Evolutionary conservation across 345 rosid genomes (phyloP).

Genomic region (Turritis glabra): DNA sequence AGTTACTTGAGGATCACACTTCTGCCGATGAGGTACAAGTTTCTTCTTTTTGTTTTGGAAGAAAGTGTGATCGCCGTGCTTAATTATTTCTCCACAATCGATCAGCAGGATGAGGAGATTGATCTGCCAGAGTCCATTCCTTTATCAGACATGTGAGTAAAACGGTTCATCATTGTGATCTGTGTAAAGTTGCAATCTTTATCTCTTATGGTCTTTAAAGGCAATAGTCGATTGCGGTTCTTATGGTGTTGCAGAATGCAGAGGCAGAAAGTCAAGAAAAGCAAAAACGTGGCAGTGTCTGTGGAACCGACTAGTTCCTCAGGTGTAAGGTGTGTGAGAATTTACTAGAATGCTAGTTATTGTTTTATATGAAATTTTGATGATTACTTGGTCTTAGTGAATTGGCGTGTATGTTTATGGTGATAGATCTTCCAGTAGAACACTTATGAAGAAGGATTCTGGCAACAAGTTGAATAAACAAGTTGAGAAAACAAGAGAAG

Average conservation of each 20-base stretch:
- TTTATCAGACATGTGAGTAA: slow-evolving; percentile 54
- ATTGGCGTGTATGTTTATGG: not conserved
- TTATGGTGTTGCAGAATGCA: slow-evolving; percentile 40
- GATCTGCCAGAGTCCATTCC: slow-evolving; percentile 42
- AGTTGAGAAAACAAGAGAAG: slow-evolving; percentile 7
- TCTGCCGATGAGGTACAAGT: slow-evolving; percentile 27
- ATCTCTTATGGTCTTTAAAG: not conserved
- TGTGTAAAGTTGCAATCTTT: slow-evolving; percentile 9
- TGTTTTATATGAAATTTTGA: not conserved
- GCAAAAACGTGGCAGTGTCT: not conserved
- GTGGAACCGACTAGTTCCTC: slow-evolving; percentile 27
- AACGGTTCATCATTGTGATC: slow-evolving; percentile 6
- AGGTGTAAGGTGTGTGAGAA: slow-evolving; percentile 28
- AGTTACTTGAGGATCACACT: slow-evolving; percentile 41
- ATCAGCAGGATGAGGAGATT: slow-evolving; percentile 44
- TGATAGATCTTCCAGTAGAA: slow-evolving; percentile 28
- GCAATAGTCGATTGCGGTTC: not conserved
- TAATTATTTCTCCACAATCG: not conserved
- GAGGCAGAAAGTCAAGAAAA: slow-evolving; percentile 30
- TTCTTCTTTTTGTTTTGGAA: not conserved
- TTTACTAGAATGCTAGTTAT: not conserved
- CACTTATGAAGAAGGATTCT: slow-evolving; percentile 8
- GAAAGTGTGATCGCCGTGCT: not conserved
- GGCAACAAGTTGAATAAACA: slow-evolving; percentile 13
- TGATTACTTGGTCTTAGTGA: slow-evolving; percentile 2